Evolutionary conservation across 371 early-diverging fungal species (phyloP).

Genomic region (Lichtheimia corymbifera): DNA sequence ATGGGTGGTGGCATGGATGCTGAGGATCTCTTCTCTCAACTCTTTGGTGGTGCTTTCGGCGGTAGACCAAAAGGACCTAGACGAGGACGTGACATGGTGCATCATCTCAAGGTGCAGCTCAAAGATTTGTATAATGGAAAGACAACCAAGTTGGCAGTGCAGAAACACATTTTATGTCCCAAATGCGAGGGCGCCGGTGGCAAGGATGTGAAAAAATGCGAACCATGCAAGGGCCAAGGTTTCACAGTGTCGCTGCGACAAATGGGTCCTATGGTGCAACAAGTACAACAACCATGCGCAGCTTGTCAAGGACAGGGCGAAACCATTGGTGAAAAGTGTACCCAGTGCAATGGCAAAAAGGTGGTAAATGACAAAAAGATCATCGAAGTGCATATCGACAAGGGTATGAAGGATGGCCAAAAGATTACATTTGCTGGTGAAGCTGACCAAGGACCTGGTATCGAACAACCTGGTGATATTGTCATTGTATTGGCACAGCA

Average conservation of each 20-base stretch:
- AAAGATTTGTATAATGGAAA: constrained; percentile 96
- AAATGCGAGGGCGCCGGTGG: constrained; percentile 85
- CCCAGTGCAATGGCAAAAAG: constrained; percentile 86
- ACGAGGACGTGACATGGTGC: constrained; percentile 75
- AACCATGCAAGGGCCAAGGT: constrained; percentile 84
- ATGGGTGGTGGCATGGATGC: constrained; percentile 65
- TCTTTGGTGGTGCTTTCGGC: constrained; percentile 77
- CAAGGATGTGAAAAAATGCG: constrained; percentile 71
- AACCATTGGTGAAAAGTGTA: constrained; percentile 85
- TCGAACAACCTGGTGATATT: constrained; percentile 76
- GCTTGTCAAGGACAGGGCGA: constrained; percentile 90
- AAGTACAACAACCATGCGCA: constrained; percentile 92
- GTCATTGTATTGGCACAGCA: constrained; percentile 91
- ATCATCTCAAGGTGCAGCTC: constrained; percentile 82
- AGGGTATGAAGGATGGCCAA: constrained; percentile 96
- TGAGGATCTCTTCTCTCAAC: constrained; percentile 87
- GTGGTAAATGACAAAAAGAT: constrained; percentile 77
- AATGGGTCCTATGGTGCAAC: constrained; percentile 98
- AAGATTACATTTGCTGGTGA: constrained; percentile 90
- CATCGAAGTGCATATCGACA: constrained; percentile 84
- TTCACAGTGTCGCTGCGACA: constrained; percentile 84
- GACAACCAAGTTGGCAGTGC: constrained; percentile 86
- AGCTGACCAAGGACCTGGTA: constrained; percentile 84
- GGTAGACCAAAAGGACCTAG: constrained; percentile 76
- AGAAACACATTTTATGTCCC: constrained; percentile 82